A percentile compares a stretch with the other conserved stretches of the same genome.
Conservation (phyloP, 306 rosid species). For the Vigna angularis region DNA sequence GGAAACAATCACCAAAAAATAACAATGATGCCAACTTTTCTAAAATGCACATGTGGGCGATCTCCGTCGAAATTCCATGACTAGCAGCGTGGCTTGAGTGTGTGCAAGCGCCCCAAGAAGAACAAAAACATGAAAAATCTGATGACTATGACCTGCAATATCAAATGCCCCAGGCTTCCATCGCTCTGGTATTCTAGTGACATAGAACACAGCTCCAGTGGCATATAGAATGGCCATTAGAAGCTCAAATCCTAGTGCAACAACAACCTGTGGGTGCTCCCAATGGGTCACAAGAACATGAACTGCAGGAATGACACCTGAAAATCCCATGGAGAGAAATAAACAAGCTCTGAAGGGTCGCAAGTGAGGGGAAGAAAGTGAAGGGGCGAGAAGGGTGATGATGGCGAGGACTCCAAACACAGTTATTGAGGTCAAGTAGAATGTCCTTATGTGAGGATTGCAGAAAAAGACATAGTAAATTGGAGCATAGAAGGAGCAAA, state of each 20-base stretch:
- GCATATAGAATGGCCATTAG: conserved; percentile 77
- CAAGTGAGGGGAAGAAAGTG: conserved; percentile 66
- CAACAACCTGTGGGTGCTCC: conserved; percentile 55
- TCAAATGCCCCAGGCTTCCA: conserved; percentile 95
- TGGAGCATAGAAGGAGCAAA: conserved; percentile 87
- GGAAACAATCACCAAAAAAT: not conserved
- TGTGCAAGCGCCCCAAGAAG: conserved; percentile 89
- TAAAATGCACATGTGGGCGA: conserved; percentile 60
- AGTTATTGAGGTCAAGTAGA: conserved; percentile 76
- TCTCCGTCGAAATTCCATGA: conserved; percentile 69
- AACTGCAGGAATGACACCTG: conserved; percentile 77
- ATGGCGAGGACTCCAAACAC: conserved; percentile 65
- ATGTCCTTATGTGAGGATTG: conserved; percentile 53
- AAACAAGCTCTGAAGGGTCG: conserved; percentile 70
- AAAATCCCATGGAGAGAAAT: conserved; percentile 89
- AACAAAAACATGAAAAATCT: conserved; percentile 86
- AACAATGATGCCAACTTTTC: not conserved
- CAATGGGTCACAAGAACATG: conserved; percentile 72
- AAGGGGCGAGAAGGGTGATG: conserved; percentile 72
- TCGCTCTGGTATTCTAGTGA: conserved; percentile 75
- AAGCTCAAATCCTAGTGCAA: conserved; percentile 74
- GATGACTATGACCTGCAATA: conserved; percentile 96
- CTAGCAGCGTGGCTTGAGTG: conserved; percentile 63
- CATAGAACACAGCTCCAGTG: conserved; percentile 73
- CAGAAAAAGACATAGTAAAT: conserved; percentile 81